phyloP scores from a whole-genome alignment of 768 basidiomycete species.

The Stropharia rugosoannulata region DNA sequence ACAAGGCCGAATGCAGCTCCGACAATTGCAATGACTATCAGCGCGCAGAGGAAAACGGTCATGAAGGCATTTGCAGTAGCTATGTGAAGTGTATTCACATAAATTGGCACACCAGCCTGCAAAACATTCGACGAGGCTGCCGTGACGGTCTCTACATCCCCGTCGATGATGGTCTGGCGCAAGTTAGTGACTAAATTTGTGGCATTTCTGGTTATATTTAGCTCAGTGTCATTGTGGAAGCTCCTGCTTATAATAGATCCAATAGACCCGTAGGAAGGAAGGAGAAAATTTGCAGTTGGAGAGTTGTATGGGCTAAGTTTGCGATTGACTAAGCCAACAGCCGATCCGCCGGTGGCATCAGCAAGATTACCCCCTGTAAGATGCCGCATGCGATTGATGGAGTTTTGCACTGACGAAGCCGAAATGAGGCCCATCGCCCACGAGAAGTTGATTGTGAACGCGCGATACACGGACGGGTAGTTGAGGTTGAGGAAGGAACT shows the following conservation, averaged over 20 bases:
- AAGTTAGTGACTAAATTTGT: constrained; percentile 1
- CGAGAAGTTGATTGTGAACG: constrained; percentile 83
- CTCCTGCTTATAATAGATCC: no score
- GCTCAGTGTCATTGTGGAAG: no score
- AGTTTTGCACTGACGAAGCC: constrained; percentile 60
- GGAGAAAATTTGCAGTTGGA: background rate
- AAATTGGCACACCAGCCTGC: constrained; percentile 81
- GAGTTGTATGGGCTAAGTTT: constrained; percentile 78
- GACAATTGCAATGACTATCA: constrained; percentile 68
- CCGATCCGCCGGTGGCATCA: constrained; percentile 55
- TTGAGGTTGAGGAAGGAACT: constrained; percentile 82
- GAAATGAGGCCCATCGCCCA: constrained; percentile 84
- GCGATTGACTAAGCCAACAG: constrained; percentile 78
- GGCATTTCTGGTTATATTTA: no score
- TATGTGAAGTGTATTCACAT: constrained; percentile 73
- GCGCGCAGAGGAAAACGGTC: constrained; percentile 75
- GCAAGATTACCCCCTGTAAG: constrained; percentile 77
- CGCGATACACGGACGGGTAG: constrained; percentile 81
- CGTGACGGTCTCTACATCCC: constrained; percentile 67
- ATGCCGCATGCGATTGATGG: constrained; percentile 82
- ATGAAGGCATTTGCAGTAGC: constrained; percentile 88
- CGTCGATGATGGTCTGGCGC: constrained; percentile 23
- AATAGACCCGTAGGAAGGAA: no score
- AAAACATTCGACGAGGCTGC: constrained; percentile 62
- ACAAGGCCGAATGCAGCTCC: constrained; percentile 49